Percentiles rank a stretch among this genome's conserved stretches.
These are phyloP conservation scores for Plasmodium sp. DNA, from an alignment of 169 alveolate genomes.

Conservation along the genomic window DNA sequence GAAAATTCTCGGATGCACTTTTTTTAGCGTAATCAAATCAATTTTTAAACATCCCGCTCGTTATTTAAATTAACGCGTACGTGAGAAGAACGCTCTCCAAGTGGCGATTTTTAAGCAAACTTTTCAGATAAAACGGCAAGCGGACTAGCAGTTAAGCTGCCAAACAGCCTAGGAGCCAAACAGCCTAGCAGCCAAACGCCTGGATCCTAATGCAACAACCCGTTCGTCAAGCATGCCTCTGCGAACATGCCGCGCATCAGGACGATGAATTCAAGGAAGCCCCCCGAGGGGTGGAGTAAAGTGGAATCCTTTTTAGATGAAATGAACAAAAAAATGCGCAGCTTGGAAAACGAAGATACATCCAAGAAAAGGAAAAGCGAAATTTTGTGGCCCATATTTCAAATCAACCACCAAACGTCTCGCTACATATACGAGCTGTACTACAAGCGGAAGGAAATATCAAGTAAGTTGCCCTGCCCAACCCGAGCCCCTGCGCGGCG, in stretches of 20 bases:
- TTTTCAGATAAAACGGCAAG: not conserved
- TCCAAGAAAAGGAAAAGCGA: conserved; percentile 97
- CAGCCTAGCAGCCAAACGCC: not conserved
- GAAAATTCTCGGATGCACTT: not conserved
- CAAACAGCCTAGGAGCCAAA: not conserved
- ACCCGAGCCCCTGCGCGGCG: not conserved
- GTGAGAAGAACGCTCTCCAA: not conserved
- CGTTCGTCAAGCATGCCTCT: not conserved
- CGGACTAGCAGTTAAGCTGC: not conserved
- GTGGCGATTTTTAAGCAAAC: not conserved
- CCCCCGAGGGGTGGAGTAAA: conserved; percentile 97
- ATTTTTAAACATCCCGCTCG: not conserved
- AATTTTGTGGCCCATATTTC: conserved; percentile 96
- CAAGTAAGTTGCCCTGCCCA: conserved; percentile 81
- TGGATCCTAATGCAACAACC: not conserved
- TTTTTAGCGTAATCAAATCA: not conserved
- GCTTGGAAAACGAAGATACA: conserved; percentile 94
- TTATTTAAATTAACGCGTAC: not conserved
- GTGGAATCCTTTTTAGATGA: conserved; percentile 94
- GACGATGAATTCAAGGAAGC: conserved; percentile 85
- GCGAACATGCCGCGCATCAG: conserved; percentile 79
- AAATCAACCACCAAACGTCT: conserved; percentile 97
- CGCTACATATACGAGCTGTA: conserved; percentile 94
- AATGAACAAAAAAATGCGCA: conserved; percentile 95
- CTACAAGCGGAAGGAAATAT: conserved; percentile 94